Base-by-base conservation (phyloP, 2,329 filamentous ascomycete species). In the Trichoderma brevicompactum region DNA sequence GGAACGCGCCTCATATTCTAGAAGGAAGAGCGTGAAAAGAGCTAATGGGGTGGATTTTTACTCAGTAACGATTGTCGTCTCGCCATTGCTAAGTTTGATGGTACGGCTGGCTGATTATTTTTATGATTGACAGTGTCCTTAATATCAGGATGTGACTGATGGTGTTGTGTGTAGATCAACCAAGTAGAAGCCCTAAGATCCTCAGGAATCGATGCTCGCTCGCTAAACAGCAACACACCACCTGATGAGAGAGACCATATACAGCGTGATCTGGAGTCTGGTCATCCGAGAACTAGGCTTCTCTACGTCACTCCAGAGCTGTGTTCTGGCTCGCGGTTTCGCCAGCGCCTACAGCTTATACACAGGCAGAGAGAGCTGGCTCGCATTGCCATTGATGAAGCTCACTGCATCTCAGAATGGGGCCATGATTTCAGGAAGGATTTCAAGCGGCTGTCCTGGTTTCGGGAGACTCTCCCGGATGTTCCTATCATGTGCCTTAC, bases 381-480 rank as follows among this genome's bases (percentile, higher is more conserved):
- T 9, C 87, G 94, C 13, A 87, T 98, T 68, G 94, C 91, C 54
- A 89, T 98, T 65, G 94, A 98, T 73, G 94, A 98, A 79, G 94
- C 94, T 2, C 94, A 98, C 76, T 98, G 94, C 76, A 96, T 98
- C 70, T 96, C 92, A 28, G 94, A 97, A 87, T 97, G 94, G 94
- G 94, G 94, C 1, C 94, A 98, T 75, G 94, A 98, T 76, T 98
- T 98, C 75, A 90, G 94, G n/a, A 91, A 89, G 41, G 91, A 93
- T 65, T 98, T 97, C 78, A 93, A 95, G 74, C 86, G 90, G 19
- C 83, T 98, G 7, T 89, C 87, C 2, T 97, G 92, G 88, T 95
- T 98, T 80, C 89, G 91, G 70, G 83, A 87, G 55, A 88, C 88
- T 6, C 93, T 95, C 69, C 92, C 93, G 0, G 85, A 91, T 64